phyloP scores from a whole-genome alignment of 2,329 filamentous ascomycete genomes.

The Magnaporthiopsis rhizophila region DNA sequence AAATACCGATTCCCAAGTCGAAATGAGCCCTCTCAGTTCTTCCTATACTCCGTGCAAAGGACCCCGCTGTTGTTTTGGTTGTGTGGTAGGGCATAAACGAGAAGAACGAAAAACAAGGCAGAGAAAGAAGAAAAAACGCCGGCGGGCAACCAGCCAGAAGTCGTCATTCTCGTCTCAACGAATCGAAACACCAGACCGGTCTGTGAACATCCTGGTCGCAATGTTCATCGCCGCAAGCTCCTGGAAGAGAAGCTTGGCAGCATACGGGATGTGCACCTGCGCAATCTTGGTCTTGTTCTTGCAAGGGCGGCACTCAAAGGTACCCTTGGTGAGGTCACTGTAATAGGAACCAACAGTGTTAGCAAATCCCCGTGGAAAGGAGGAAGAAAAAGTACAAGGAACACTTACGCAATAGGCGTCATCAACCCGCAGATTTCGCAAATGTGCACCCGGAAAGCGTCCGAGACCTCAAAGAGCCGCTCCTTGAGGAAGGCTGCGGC shows the following conservation, averaged over 20 bases:
- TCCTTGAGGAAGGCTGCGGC: slow-evolving; percentile 96
- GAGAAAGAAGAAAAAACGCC: not conserved
- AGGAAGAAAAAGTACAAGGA: not conserved
- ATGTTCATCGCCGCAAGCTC: slow-evolving; percentile 98
- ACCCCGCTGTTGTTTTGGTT: not conserved
- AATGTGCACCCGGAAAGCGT: slow-evolving; percentile 95
- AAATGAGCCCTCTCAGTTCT: not conserved
- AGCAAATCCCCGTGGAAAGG: not conserved
- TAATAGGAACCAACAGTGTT: slow-evolving; percentile 1
- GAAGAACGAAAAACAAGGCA: not conserved
- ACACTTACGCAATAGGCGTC: slow-evolving; percentile 94
- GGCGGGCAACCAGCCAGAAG: not conserved
- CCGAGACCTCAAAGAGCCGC: slow-evolving; percentile 91
- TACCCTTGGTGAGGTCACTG: slow-evolving; percentile 88
- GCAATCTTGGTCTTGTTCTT: slow-evolving; percentile 99
- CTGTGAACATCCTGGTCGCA: slow-evolving; percentile 93
- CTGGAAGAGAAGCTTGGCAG: slow-evolving; percentile 96
- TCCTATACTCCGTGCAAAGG: not conserved
- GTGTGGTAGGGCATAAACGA: not conserved
- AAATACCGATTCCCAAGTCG: not conserved
- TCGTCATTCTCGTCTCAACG: slow-evolving; percentile 35
- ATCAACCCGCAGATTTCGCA: slow-evolving; percentile 98
- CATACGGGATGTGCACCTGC: slow-evolving; percentile 95
- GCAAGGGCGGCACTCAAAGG: slow-evolving; percentile 94
- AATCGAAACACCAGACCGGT: slow-evolving; percentile 66